Percentiles rank a stretch among this genome's conserved stretches.
phyloP scores from a whole-genome alignment of 331 rosid species.

The Malus hybrid region DNA sequence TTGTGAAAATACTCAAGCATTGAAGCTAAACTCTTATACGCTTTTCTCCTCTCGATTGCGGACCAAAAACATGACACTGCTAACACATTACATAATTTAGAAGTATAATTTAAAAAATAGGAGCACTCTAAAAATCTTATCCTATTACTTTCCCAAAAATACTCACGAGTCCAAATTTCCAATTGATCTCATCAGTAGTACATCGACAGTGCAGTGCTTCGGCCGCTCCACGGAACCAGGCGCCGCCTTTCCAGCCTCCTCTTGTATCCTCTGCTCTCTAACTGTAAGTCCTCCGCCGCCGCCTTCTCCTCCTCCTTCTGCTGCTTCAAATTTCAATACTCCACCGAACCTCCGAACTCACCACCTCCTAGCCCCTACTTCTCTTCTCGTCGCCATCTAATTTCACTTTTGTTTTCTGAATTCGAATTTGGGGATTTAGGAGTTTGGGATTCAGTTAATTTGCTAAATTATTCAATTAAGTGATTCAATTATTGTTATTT shows the following conservation, averaged over 20 bases:
- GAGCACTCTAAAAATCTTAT: no score
- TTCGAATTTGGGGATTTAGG: neutral
- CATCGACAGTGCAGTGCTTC: no score
- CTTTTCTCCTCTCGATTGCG: no score
- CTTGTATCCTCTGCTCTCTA: neutral
- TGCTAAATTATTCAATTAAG: neutral
- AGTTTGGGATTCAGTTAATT: neutral
- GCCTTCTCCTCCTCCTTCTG: neutral
- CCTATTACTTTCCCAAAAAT: no score
- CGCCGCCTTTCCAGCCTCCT: neutral
- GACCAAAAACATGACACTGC: no score
- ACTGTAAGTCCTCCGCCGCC: neutral
- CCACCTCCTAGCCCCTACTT: neutral
- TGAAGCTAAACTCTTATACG: no score
- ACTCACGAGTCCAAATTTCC: no score
- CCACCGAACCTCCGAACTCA: neutral
- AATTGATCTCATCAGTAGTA: no score
- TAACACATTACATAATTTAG: rapidly evolving
- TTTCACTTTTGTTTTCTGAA: neutral
- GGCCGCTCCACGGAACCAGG: neutral
- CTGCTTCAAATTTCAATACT: neutral
- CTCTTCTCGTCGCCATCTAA: neutral
- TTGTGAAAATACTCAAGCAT: no score
- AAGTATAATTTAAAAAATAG: no score
- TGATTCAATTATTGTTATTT: neutral